A percentile compares a stretch with the other conserved stretches of the same genome.
Conservation (phyloP, 2,329 filamentous ascomycete genomes). For the Raffaelea ambrosiae region DNA sequence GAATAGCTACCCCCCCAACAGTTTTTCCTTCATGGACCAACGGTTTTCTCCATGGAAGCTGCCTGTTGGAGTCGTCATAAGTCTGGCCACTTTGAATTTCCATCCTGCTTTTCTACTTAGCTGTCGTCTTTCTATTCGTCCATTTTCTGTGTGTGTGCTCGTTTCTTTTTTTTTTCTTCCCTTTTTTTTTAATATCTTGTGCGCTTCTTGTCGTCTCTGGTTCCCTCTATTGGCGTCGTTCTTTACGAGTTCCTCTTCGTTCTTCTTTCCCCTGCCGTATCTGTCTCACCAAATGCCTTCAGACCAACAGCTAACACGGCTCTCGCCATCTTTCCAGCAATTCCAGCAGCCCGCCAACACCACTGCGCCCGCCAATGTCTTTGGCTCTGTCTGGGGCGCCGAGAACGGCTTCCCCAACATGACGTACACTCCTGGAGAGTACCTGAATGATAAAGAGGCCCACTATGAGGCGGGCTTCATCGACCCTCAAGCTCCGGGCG, state of each 20-base stretch:
- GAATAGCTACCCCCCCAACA: no score
- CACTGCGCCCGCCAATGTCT: neutral
- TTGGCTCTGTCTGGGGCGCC: conserved; percentile 4
- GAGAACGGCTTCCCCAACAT: conserved; percentile 1
- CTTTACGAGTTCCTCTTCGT: neutral
- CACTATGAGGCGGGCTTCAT: conserved; percentile 4
- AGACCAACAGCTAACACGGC: neutral
- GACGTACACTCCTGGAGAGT: conserved; percentile 9
- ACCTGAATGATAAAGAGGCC: conserved; percentile 8
- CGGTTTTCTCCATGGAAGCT: no score
- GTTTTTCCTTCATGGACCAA: no score
- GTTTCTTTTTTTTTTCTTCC: neutral
- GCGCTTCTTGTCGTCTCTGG: neutral
- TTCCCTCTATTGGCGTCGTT: no score
- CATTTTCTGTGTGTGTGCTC: neutral
- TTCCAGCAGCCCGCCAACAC: neutral
- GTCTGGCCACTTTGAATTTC: no score
- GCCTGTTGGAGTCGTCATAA: no score
- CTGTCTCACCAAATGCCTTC: neutral
- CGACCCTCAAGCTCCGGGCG: conserved; percentile 1
- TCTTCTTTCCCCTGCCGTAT: neutral
- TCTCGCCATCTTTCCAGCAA: neutral
- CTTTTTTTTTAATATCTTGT: neutral
- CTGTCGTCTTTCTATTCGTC: neutral
- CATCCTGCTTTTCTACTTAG: no score